Percentiles rank a stretch among this genome's conserved stretches.
Conservation (phyloP, 352 stramenopile genomes). For the Aphanomyces invadans region DNA sequence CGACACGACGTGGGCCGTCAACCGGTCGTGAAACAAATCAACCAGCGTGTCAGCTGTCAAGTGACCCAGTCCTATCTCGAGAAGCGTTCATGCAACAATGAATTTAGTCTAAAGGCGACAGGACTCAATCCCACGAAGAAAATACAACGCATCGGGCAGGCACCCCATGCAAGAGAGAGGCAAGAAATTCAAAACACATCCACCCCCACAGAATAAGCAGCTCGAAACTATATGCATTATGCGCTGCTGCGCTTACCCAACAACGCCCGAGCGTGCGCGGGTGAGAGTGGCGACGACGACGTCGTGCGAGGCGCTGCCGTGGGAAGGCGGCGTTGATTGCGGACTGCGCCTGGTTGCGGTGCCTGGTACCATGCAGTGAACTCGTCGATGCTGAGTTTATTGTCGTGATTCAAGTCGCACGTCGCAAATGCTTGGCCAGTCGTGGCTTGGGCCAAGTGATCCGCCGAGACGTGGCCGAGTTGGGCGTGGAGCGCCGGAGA, state of each 20-base stretch:
- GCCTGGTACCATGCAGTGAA: conserved; percentile 26
- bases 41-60: not conserved
- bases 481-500: conserved; percentile 49
- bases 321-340: not conserved
- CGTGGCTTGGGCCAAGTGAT: conserved; percentile 18
- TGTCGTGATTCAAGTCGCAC: conserved; percentile 28
- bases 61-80: not conserved
- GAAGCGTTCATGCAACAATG: not conserved
- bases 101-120: not conserved
- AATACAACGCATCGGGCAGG: too few species aligned
- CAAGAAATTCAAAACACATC: too few species aligned
- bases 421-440: conserved; percentile 45
- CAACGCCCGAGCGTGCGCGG: not conserved
- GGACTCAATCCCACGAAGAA: too few species aligned
- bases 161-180: too few species aligned
- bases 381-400: conserved; percentile 29
- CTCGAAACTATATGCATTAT: conserved; percentile 16
- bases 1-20: not conserved
- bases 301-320: not conserved
- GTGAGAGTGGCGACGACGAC: not conserved
- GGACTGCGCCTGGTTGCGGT: not conserved
- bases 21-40: not conserved
- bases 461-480: conserved; percentile 38
- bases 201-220: too few species aligned
- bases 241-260: conserved; percentile 11